phyloP scores from a whole-genome alignment of 352 stramenopile species.

The Pythium dissimile region DNA sequence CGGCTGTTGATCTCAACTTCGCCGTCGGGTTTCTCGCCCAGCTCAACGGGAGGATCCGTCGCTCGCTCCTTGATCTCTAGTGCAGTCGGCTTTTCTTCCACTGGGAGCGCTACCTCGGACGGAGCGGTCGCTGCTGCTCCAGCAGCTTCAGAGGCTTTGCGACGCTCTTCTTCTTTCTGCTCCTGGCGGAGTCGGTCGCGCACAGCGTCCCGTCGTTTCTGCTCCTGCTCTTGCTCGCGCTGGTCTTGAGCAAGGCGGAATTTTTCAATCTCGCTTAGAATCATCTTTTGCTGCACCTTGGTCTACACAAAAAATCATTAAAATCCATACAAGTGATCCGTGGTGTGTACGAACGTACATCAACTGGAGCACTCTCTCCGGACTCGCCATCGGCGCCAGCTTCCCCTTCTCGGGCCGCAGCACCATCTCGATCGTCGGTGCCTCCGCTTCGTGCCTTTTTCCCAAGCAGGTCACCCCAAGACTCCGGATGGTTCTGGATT shows the following conservation, averaged over 20 bases:
- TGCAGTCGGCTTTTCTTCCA: conserved; percentile 1
- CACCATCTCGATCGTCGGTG: background rate
- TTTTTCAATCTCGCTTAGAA: conserved; percentile 43
- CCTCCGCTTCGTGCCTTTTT: background rate
- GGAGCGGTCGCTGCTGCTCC: background rate
- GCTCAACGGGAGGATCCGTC: background rate
- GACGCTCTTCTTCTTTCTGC: conserved; percentile 17
- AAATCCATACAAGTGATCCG: background rate
- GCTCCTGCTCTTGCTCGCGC: conserved; percentile 32
- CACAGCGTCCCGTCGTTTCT: conserved; percentile 27
- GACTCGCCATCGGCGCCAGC: background rate
- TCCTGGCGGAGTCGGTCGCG: conserved; percentile 26
- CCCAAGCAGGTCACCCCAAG: conserved; percentile 29
- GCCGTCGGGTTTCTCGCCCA: background rate
- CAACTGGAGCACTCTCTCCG: conserved; percentile 6
- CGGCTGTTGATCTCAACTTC: background rate
- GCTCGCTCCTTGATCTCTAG: background rate
- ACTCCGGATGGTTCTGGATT: conserved; percentile 34
- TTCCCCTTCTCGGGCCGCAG: background rate
- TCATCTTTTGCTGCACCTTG: conserved; percentile 34
- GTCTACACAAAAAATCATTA: conserved; percentile 18
- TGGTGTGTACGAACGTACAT: conserved; percentile 5
- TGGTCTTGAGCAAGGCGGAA: conserved; percentile 41
- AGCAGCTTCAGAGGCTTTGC: conserved; percentile 3
- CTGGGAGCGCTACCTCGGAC: background rate